phyloP scores from a whole-genome alignment of 2,329 filamentous ascomycete species.

The Bipolaris zeicola region DNA sequence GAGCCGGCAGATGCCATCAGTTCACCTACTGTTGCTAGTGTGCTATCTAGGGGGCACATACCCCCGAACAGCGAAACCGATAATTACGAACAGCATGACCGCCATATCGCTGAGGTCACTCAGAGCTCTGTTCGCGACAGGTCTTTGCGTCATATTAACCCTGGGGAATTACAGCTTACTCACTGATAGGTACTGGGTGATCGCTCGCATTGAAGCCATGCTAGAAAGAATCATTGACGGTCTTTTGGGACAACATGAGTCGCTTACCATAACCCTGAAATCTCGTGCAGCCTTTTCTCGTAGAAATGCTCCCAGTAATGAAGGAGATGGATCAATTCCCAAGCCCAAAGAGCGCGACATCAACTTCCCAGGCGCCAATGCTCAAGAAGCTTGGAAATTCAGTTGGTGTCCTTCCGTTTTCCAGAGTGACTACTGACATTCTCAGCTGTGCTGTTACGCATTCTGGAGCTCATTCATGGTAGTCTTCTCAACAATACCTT shows the following conservation, averaged over 20 bases:
- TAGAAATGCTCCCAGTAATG: constrained; percentile 14
- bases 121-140: constrained; percentile 17
- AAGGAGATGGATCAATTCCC: constrained; percentile 11
- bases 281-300: constrained; percentile 36
- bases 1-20: background rate
- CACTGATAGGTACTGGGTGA: constrained; percentile 45
- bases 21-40: background rate
- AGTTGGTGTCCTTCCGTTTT: constrained; percentile 42
- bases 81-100: background rate
- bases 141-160: constrained; percentile 1
- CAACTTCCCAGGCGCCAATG: constrained; percentile 61
- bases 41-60: background rate
- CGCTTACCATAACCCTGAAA: constrained; percentile 58
- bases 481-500: constrained; percentile 55
- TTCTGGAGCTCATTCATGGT: constrained; percentile 61
- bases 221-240: constrained; percentile 59
- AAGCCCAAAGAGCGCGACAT: constrained; percentile 33
- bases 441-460: constrained; percentile 60
- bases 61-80: background rate
- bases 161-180: constrained; percentile 9
- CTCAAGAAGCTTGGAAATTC: constrained; percentile 64
- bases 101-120: background rate
- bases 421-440: constrained; percentile 11
- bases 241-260: constrained; percentile 55
- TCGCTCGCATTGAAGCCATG: constrained; percentile 62